phyloP scores from a whole-genome alignment of 1,284 basidiomycete genomes.

The Apiotrichum porosum region DNA sequence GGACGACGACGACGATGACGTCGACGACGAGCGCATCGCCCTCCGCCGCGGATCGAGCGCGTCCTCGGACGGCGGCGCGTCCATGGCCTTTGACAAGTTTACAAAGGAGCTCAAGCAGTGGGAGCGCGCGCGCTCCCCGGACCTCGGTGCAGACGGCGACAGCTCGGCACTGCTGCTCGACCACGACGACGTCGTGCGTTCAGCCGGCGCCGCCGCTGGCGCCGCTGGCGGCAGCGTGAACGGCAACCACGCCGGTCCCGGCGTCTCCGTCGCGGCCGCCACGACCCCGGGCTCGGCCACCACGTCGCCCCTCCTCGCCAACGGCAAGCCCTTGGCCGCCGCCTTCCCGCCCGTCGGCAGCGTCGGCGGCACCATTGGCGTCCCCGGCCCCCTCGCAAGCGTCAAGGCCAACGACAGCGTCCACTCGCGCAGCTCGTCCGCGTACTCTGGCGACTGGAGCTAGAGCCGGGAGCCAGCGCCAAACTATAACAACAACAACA shows the following conservation, averaged over 20 bases:
- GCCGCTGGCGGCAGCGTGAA: too few species aligned
- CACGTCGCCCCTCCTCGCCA: background rate
- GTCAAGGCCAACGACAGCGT: too few species aligned
- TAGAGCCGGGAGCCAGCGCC: too few species aligned
- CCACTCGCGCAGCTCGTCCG: constrained; percentile 2
- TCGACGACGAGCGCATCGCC: constrained; percentile 16
- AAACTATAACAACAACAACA: too few species aligned
- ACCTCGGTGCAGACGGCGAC: constrained; percentile 4
- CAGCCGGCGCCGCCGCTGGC: background rate
- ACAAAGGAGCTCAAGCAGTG: constrained; percentile 46
- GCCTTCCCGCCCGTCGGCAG: background rate
- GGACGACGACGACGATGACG: constrained; percentile 25
- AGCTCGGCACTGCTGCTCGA: background rate
- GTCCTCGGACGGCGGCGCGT: constrained; percentile 31
- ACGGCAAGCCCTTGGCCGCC: background rate
- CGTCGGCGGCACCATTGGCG: background rate
- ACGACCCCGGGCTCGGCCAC: background rate
- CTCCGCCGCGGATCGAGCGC: constrained; percentile 19
- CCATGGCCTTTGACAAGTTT: constrained; percentile 46
- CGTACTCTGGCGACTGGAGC: constrained; percentile 12
- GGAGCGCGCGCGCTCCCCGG: constrained; percentile 40
- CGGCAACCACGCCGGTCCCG: background rate
- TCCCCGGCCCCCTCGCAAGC: too few species aligned
- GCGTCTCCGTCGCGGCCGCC: background rate
- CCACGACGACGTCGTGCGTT: background rate